Conservation (phyloP, 1,139 yeast species). For the Saccharomyces hybrid region DNA sequence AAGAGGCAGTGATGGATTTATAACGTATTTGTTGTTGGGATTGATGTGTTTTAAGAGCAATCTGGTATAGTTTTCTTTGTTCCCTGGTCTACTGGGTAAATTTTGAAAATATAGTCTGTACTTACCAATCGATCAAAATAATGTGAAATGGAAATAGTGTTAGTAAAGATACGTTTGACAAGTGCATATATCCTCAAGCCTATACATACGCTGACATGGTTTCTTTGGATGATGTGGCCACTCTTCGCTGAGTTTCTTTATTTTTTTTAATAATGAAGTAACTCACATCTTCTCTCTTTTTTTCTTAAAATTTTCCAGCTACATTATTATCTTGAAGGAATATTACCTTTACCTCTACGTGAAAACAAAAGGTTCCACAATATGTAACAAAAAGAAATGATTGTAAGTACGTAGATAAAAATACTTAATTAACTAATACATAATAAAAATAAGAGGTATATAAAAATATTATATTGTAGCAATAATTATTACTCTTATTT, state of each 20-base stretch:
- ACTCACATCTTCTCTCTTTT: background rate
- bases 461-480: background rate
- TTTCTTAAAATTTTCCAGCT: background rate
- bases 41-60: conserved; percentile 17
- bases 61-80: conserved; percentile 16
- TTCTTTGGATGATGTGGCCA: background rate
- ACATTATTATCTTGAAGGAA: background rate
- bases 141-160: background rate
- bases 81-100: conserved; percentile 25
- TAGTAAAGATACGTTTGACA: conserved; percentile 2
- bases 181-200: background rate
- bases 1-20: conserved; percentile 9
- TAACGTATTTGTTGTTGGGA: conserved; percentile 14
- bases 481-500: conserved; percentile 7
- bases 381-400: background rate
- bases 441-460: conserved; percentile 2
- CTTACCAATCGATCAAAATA: background rate
- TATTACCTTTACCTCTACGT: background rate
- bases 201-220: background rate
- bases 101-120: conserved; percentile 19
- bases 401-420: background rate
- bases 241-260: background rate
- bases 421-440: conserved; percentile 4
- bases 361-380: background rate
- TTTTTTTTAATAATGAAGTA: background rate